phyloP scores from a whole-genome alignment of 2,329 filamentous ascomycete species.

The Fusarium annulatum region DNA sequence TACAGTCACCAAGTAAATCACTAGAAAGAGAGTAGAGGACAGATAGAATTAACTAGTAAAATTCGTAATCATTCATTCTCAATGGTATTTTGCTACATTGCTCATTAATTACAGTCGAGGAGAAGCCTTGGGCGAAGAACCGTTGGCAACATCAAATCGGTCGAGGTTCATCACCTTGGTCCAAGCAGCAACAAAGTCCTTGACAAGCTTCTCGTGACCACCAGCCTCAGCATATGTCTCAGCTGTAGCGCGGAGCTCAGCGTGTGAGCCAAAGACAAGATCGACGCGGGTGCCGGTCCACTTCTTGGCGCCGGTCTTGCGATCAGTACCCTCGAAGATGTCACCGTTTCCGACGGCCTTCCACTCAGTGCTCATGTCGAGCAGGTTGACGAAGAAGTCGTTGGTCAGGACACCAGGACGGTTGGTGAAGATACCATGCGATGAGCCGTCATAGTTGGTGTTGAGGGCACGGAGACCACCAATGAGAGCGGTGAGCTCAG shows the following conservation, averaged over 20 bases:
- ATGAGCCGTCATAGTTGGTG: conserved; percentile 77
- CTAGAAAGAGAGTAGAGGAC: not conserved
- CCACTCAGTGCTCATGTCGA: conserved; percentile 76
- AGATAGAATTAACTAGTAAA: not conserved
- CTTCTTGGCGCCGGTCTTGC: conserved; percentile 73
- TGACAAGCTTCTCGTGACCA: conserved; percentile 70
- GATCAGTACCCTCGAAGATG: conserved; percentile 72
- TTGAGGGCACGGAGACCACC: conserved; percentile 78
- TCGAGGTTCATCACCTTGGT: conserved; percentile 80
- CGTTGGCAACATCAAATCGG: conserved; percentile 66
- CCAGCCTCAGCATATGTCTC: conserved; percentile 76
- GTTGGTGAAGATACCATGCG: conserved; percentile 75
- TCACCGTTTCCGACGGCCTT: conserved; percentile 59
- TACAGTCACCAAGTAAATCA: not conserved
- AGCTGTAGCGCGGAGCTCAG: conserved; percentile 76
- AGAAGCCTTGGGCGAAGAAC: conserved; percentile 18
- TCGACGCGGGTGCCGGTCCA: conserved; percentile 77
- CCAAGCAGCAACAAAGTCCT: conserved; percentile 79
- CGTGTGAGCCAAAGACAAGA: conserved; percentile 76
- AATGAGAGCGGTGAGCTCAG: conserved; percentile 76
- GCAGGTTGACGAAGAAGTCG: conserved; percentile 84
- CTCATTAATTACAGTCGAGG: conserved; percentile 39
- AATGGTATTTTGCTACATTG: conserved; percentile 41
- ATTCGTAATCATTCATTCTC: conserved; percentile 35
- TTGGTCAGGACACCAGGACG: conserved; percentile 76